Conservation (phyloP, 768 basidiomycete species). For the Lentinus brumalis region DNA sequence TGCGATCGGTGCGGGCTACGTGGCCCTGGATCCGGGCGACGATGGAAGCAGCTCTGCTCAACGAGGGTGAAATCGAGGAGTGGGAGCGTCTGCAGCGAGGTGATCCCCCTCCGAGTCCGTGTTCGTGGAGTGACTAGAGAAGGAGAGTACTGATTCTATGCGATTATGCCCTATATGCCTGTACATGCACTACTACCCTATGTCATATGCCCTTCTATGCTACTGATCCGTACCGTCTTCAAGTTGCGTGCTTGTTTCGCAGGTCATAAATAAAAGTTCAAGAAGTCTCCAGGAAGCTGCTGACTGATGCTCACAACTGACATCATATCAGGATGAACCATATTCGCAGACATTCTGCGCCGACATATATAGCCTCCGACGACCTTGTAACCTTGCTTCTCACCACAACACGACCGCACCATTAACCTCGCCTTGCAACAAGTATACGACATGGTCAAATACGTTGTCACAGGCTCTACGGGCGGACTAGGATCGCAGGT, state of each 20-base stretch:
- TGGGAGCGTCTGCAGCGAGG: not conserved
- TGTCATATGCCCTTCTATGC: not conserved
- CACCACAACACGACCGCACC: not conserved
- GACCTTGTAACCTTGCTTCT: not conserved
- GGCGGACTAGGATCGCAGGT: constrained; percentile 39
- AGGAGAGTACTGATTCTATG: not conserved
- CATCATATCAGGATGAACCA: not conserved
- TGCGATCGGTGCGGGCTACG: not conserved
- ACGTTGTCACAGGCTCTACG: constrained; percentile 40
- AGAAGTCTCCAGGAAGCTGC: not conserved
- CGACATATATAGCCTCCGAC: not conserved
- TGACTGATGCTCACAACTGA: not conserved
- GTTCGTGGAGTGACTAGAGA: not conserved
- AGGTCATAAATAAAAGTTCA: not conserved
- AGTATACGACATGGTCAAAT: constrained; percentile 24
- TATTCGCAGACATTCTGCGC: not conserved
- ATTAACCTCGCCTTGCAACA: not conserved
- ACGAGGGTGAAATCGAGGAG: not conserved
- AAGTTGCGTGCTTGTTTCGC: not conserved
- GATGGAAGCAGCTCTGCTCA: not conserved
- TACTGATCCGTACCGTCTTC: not conserved
- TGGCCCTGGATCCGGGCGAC: not conserved
- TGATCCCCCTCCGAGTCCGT: not conserved
- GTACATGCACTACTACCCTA: not conserved
- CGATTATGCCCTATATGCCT: not conserved